Evolutionary conservation across 2,329 filamentous ascomycete genomes (phyloP), one percentile per base, ranked within the genome.

Genomic region (Fusarium acutatum): DNA sequence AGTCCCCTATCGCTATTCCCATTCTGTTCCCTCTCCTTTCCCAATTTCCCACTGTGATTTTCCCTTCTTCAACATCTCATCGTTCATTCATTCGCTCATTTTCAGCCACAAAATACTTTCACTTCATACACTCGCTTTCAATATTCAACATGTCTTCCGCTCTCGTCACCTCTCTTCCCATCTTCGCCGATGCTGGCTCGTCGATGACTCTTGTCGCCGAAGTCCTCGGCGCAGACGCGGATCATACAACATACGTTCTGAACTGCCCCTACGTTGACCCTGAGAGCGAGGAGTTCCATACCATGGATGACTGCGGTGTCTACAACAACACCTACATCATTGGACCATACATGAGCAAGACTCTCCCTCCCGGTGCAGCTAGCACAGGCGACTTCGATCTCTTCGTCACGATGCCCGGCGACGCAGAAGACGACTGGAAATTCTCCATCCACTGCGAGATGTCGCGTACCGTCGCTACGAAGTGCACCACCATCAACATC

Each of bases 371-470:
- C 2, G 65, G 65, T 1, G 65, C 65, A 2, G 64, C 65, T 15
- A 63, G 56, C 47, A 68, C 65, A 5, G 65, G 65, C 18, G 28
- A 54, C 14, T 52, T 68, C 8, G 64, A 68, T 12, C 28, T 68
- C 15, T 69, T 56, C 32, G 34, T 68, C 22, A 68, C 47, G n/a
- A 43, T 63, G 64, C 56, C 65, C 2, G 12, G 35, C 14, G 20
- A 30, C 50, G 24, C 61, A 7, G 53, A 53, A 15, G 24, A 38
- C 17, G 54, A 62, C 26, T 68, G 64, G 64, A 41, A 13, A 2
- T 63, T 68, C 30, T 69, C 65, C 13, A 17, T 69, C 3, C 65
- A 69, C 37, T 68, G 64, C 37, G 43, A 68, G 2, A 68, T 68
- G 65, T 68, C 56, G 11, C 44, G 49, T 8, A 69, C 56, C 8